Evolutionary conservation across 805 yeast genomes (phyloP).

Genomic region (Kuraishia cidri): DNA sequence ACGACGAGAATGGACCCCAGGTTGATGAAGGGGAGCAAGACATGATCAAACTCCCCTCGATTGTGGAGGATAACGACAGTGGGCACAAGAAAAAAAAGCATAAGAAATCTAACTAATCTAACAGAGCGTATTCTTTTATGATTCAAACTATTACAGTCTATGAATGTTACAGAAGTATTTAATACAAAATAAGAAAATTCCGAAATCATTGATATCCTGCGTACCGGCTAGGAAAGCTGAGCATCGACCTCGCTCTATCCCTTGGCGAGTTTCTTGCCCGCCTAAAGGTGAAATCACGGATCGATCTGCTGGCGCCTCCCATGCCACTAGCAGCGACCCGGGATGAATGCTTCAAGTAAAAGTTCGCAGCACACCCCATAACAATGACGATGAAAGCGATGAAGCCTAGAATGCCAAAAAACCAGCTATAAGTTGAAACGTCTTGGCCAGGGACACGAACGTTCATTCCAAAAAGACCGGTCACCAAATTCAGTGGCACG

Average conservation of each 20-base stretch:
- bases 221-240: conserved; percentile 17
- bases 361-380: conserved; percentile 12
- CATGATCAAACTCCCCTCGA: background rate
- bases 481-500: conserved; percentile 81
- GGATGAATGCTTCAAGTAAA: conserved; percentile 14
- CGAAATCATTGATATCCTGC: background rate
- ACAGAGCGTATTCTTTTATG: no score
- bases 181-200: no score
- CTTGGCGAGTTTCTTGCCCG: conserved; percentile 12
- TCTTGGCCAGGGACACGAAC: conserved; percentile 74
- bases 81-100: no score
- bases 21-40: conserved; percentile 19
- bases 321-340: no score
- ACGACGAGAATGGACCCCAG: conserved; percentile 41
- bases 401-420: conserved; percentile 22
- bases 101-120: no score
- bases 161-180: no score
- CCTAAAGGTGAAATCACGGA: conserved; percentile 19
- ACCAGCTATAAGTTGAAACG: conserved; percentile 45
- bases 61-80: no score
- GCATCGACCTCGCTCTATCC: conserved; percentile 15
- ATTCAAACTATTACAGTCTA: no score
- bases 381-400: conserved; percentile 15
- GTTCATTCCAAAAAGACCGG: conserved; percentile 96
- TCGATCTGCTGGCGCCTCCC: conserved; percentile 11